Percentiles rank a stretch among this genome's conserved stretches.
Conservation (phyloP, 768 basidiomycete genomes). For the Leccinum rimulosum region DNA sequence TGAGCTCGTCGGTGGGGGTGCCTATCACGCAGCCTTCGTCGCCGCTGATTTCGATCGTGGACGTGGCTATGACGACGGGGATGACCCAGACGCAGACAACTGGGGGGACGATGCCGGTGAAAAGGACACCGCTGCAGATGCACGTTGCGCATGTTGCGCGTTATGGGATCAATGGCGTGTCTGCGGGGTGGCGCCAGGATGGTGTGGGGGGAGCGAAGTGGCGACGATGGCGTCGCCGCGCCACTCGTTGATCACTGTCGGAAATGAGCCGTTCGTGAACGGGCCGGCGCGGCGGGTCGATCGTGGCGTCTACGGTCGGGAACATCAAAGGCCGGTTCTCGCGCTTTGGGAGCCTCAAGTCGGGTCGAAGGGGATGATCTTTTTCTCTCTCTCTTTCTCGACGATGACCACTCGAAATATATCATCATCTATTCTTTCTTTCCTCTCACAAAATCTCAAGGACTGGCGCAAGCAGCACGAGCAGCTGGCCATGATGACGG, state of each 20-base stretch:
- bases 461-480: slow-evolving; percentile 98
- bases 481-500: slow-evolving; percentile 26
- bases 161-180: slow-evolving; percentile 80
- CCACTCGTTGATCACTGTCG: slow-evolving; percentile 74
- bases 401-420: not conserved
- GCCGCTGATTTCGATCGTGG: slow-evolving; percentile 25
- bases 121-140: slow-evolving; percentile 75
- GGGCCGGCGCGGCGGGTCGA: slow-evolving; percentile 50
- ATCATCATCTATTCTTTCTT: not conserved
- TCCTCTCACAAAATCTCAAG: slow-evolving; percentile 41
- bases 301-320: slow-evolving; percentile 62
- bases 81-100: no score
- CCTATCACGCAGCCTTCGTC: slow-evolving; percentile 44
- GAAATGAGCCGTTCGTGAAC: slow-evolving; percentile 39
- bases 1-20: slow-evolving; percentile 41
- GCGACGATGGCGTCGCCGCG: slow-evolving; percentile 56
- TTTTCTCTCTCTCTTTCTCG: not conserved
- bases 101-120: slow-evolving; percentile 34
- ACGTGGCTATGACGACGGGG: not conserved
- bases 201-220: slow-evolving; percentile 38
- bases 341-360: slow-evolving; percentile 71
- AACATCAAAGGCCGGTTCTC: slow-evolving; percentile 73
- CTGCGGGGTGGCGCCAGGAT: slow-evolving; percentile 69
- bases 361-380: slow-evolving; percentile 36
- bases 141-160: slow-evolving; percentile 79